A percentile compares a stretch with the other conserved stretches of the same genome.
Conservation (phyloP, 2,329 filamentous ascomycete genomes). For the Cercospora berteroae region DNA sequence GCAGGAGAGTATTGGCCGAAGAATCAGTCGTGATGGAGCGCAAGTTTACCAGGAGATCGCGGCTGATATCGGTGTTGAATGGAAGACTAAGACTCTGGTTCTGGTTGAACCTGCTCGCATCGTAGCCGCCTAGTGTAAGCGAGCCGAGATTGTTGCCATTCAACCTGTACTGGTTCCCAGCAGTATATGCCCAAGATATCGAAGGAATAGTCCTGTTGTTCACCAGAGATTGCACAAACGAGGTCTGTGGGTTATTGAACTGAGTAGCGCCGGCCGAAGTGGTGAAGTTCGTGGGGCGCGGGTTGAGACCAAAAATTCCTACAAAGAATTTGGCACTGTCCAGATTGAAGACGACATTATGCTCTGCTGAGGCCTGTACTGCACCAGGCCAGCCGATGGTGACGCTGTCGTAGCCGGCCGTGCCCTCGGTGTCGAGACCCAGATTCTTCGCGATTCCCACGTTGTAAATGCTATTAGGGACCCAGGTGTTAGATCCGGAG, state of each 20-base stretch:
- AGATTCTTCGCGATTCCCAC: constrained; percentile 59
- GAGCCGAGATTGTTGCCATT: constrained; percentile 38
- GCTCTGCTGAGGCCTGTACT: constrained; percentile 31
- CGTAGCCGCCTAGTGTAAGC: constrained; percentile 42
- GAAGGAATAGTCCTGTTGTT: constrained; percentile 38
- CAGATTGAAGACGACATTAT: constrained; percentile 35
- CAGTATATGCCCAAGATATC: constrained; percentile 41
- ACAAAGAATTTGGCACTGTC: constrained; percentile 33
- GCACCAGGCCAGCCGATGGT: constrained; percentile 39
- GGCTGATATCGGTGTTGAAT: constrained; percentile 34
- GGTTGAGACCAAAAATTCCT: constrained; percentile 38
- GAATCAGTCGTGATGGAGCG: constrained; percentile 32
- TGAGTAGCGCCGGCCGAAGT: constrained; percentile 13
- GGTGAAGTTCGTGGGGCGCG: constrained; percentile 39
- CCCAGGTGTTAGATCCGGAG: constrained; percentile 58
- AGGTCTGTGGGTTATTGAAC: constrained; percentile 37
- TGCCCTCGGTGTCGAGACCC: constrained; percentile 40
- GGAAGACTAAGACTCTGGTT: constrained; percentile 37
- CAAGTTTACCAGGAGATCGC: constrained; percentile 38
- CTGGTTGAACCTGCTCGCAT: constrained; percentile 38
- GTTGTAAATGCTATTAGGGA: constrained; percentile 58
- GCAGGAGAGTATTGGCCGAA: constrained; percentile 29
- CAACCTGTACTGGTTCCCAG: constrained; percentile 39
- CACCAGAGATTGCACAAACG: constrained; percentile 36
- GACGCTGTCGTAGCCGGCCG: constrained; percentile 37